These are phyloP conservation scores for Ophidiomyces ophidiicola DNA, from an alignment of 2,329 filamentous ascomycete genomes.

Conservation along the genomic window DNA sequence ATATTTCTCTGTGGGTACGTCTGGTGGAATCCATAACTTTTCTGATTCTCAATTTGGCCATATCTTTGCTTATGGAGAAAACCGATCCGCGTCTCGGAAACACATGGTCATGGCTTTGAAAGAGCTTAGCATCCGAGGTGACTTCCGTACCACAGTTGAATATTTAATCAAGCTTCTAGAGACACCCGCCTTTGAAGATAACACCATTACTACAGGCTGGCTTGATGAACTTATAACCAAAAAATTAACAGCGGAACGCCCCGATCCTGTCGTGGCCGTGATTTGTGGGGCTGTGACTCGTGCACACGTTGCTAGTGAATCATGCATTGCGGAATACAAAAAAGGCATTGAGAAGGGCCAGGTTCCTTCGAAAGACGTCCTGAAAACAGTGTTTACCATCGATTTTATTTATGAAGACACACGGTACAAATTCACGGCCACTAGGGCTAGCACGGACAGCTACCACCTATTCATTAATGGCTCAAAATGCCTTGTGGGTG, in stretches of 20 bases:
- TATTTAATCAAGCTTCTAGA: slow-evolving; percentile 98
- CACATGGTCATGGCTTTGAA: slow-evolving; percentile 99
- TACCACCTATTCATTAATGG: slow-evolving; percentile 99
- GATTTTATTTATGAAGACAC: slow-evolving; percentile 98
- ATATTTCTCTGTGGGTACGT: slow-evolving; percentile 97
- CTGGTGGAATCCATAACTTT: slow-evolving; percentile 96
- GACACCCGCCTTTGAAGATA: slow-evolving; percentile 95
- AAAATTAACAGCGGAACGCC: slow-evolving; percentile 89
- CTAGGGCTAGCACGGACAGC: slow-evolving; percentile 79
- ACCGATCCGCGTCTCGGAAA: slow-evolving; percentile 86
- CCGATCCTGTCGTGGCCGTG: slow-evolving; percentile 85
- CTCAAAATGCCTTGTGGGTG: slow-evolving; percentile 86
- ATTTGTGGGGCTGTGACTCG: slow-evolving; percentile 91
- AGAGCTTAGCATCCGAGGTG: slow-evolving; percentile 97
- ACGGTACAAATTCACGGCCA: slow-evolving; percentile 97
- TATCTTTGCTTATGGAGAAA: slow-evolving; percentile 98
- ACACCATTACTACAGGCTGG: slow-evolving; percentile 98
- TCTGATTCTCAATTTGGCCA: slow-evolving; percentile 98
- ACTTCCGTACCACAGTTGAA: slow-evolving; percentile 96
- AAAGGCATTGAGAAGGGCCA: slow-evolving; percentile 90
- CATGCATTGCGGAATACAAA: slow-evolving; percentile 74
- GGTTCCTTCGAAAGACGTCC: slow-evolving; percentile 86
- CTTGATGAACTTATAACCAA: slow-evolving; percentile 97
- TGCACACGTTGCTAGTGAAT: slow-evolving; percentile 87
- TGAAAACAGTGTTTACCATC: slow-evolving; percentile 94